phyloP scores from a whole-genome alignment of 2,329 filamentous ascomycete species.

The Alternaria sp. region DNA sequence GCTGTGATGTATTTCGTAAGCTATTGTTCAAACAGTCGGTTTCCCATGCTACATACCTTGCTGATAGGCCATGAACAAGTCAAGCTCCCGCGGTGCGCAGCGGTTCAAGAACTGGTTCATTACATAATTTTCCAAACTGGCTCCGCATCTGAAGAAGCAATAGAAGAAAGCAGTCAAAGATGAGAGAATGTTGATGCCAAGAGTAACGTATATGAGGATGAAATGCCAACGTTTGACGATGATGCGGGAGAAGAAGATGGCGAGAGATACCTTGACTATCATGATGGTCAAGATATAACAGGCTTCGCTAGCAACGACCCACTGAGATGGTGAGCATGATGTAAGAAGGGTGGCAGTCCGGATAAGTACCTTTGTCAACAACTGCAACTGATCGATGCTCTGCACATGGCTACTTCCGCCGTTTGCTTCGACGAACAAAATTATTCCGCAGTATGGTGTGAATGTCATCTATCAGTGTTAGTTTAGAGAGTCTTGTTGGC shows the following conservation, averaged over 20 bases:
- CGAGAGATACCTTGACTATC: slow-evolving; percentile 56
- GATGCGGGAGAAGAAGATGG: slow-evolving; percentile 57
- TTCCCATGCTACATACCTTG: slow-evolving; percentile 23
- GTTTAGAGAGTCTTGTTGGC: neutral
- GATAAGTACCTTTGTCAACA: slow-evolving; percentile 40
- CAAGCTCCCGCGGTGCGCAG: slow-evolving; percentile 56
- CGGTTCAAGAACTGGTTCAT: slow-evolving; percentile 46
- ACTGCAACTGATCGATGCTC: slow-evolving; percentile 30
- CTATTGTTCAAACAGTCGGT: neutral
- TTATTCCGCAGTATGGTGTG: slow-evolving; percentile 42
- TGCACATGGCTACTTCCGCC: slow-evolving; percentile 48
- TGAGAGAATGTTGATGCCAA: slow-evolving; percentile 51
- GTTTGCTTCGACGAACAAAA: slow-evolving; percentile 41
- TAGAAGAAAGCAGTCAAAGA: slow-evolving; percentile 59
- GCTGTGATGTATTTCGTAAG: slow-evolving; percentile 21
- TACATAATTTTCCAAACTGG: slow-evolving; percentile 39
- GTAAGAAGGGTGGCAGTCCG: no score
- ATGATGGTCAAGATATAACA: slow-evolving; percentile 54
- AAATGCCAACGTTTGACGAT: slow-evolving; percentile 54
- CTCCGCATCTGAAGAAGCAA: slow-evolving; percentile 61
- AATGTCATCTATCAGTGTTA: slow-evolving; percentile 43
- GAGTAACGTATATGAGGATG: slow-evolving; percentile 44
- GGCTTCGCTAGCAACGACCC: slow-evolving; percentile 47
- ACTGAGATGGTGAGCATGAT: slow-evolving; percentile 32
- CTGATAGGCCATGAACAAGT: slow-evolving; percentile 62